Evolutionary conservation across 352 stramenopile species (phyloP), one percentile per base, ranked within the genome.

Genomic region (Phytophthora agathidicida): DNA sequence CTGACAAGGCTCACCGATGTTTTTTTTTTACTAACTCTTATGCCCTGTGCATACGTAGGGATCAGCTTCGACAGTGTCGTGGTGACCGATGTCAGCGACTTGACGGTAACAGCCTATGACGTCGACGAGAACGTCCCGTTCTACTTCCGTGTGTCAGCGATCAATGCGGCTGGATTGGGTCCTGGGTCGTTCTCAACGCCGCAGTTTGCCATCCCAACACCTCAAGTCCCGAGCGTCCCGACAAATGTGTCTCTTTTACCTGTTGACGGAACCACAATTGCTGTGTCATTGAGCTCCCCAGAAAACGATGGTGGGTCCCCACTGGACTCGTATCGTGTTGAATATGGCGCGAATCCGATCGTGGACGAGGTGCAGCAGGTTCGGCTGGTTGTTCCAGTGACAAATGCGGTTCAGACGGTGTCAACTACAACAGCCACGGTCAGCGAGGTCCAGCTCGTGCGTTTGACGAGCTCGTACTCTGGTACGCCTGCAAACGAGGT

Each of bases 81-180:
- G 4, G 43, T 98, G 13, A 96, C 90, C 1, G 91, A 98, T 53
- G 54, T 98, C 19, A 91, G 81, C 35, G 73, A 94, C 39, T 66
- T 98, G n/a, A 72, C 77, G 1, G 67, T 95, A 39, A 88, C 76
- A 1, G 88, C 97, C 5, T 73, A 80, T 23, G 75, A 89, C 9
- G 75, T 99, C 2, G 89, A 98, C 32, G 86, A 98, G 45, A 97
- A 97, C 24, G 89, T 99, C 5, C 79, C 91, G 8, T 99, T 98
- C 57, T 99, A 97, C 65, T 93, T 98, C 47, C 83, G 93, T 13
- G 94, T 98, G 16, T 91, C 84, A 5, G 96, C 96, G 20, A 90
- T 94, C 19, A 99, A 98, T 54, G 70, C 81, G 8, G 71, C 94
- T 14, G 96, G 96, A 7, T 42, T 67, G 5, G 91, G 96, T 3